A percentile compares a stretch with the other conserved stretches of the same genome.
Conservation (phyloP, 257 asterid species). For the Fraxinus excelsior region DNA sequence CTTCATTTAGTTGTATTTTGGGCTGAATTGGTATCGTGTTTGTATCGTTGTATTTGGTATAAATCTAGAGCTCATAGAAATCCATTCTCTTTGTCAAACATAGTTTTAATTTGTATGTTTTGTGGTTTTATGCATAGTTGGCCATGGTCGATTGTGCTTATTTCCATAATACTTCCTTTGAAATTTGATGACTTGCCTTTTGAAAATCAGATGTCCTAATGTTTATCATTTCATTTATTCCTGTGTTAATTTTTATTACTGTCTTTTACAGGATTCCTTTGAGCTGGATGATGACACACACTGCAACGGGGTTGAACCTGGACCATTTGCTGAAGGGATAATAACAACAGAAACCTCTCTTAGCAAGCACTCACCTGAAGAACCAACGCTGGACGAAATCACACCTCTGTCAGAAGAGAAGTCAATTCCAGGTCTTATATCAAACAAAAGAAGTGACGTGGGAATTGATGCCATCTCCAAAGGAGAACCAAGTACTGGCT, state of each 20-base stretch:
- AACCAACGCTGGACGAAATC: constrained; percentile 24
- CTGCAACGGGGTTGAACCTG: constrained; percentile 41
- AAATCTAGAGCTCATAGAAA: not conserved
- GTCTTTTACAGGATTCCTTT: constrained; percentile 43
- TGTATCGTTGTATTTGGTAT: not conserved
- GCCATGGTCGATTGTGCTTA: constrained; percentile 3
- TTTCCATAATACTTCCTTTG: not conserved
- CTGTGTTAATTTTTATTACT: constrained; percentile 13
- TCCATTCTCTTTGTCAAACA: constrained; percentile 5
- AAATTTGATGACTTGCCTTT: not conserved
- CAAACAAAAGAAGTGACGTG: constrained; percentile 30
- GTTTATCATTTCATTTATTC: not conserved
- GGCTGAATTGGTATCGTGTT: constrained; percentile 10
- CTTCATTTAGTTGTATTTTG: not conserved
- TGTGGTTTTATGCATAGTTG: constrained; percentile 11
- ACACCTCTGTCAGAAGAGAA: constrained; percentile 31
- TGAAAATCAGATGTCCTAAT: not conserved
- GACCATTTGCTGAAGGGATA: constrained; percentile 33
- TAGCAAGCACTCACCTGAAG: constrained; percentile 33
- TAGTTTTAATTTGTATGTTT: not conserved
- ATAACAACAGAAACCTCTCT: constrained; percentile 27
- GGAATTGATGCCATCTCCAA: constrained; percentile 23
- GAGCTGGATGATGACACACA: constrained; percentile 59
- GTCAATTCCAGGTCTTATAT: constrained; percentile 25
- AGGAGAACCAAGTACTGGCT: constrained; percentile 34